phyloP scores from a whole-genome alignment of 1,284 basidiomycete genomes.

The Naganishia liquefaciens region DNA sequence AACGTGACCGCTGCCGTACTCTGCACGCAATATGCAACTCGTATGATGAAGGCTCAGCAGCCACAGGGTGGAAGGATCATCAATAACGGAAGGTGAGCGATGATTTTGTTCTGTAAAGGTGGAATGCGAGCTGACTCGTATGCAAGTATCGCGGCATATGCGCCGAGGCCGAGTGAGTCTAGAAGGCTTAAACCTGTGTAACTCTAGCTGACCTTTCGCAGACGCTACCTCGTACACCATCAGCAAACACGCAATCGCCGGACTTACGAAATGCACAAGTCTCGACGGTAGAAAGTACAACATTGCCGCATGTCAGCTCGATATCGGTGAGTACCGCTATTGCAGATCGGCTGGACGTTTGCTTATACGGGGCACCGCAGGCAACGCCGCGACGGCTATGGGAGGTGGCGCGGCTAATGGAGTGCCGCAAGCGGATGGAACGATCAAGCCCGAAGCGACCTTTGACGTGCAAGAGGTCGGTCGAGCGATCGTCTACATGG shows the following conservation, averaged over 20 bases:
- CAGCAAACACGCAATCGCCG: constrained; percentile 75
- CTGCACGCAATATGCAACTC: constrained; percentile 74
- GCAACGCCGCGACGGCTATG: constrained; percentile 69
- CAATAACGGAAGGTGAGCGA: constrained; percentile 67
- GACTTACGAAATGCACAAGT: constrained; percentile 70
- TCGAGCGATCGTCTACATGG: constrained; percentile 68
- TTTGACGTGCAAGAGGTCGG: constrained; percentile 72
- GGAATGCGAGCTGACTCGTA: background rate
- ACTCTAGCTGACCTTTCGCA: background rate
- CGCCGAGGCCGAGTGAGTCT: constrained; percentile 62
- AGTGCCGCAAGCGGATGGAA: constrained; percentile 69
- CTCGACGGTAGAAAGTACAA: constrained; percentile 72
- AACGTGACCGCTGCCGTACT: constrained; percentile 73
- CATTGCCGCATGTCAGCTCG: constrained; percentile 76
- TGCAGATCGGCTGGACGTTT: background rate
- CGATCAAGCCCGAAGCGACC: constrained; percentile 62
- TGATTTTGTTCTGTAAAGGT: background rate
- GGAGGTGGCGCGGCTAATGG: constrained; percentile 57
- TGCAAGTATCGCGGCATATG: constrained; percentile 65
- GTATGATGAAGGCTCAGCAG: constrained; percentile 68
- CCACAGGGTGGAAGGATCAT: constrained; percentile 78
- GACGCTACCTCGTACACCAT: constrained; percentile 67
- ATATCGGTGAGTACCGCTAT: constrained; percentile 69
- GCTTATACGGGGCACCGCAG: constrained; percentile 45
- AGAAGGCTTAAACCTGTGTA: background rate